Base-by-base conservation (phyloP, 345 rosid species). In the Euphorbia peplus region DNA sequence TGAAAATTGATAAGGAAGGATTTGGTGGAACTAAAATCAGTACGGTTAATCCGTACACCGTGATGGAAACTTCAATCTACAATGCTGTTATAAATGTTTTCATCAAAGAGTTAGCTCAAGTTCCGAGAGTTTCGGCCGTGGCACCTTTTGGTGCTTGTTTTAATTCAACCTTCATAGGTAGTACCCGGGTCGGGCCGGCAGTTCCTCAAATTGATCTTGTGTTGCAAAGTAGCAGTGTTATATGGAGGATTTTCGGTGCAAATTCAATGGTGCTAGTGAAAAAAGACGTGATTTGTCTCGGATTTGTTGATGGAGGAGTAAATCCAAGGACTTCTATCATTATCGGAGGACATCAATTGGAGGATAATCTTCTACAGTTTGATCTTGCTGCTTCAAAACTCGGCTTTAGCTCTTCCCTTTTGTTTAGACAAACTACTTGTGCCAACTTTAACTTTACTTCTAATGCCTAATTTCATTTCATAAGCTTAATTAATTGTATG, bases 1-100 rank as follows among this genome's bases (percentile, higher is more conserved):
- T 91, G 47, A 73, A 81, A 22, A 83, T 87, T 13, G 58, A 82
- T 37, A 51, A 39, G 19, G 9, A 28, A 1, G 91, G 97, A 22
- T 22, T 66, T 2, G 91, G 91, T 32, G 76, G 76, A 35, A 72
- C 76, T 30, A 72, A 66, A 50, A 56, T 72, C 15, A 72, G 76
- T 28, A 72, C 76, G 2, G 76, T 58, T 2, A 19, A 47, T 42
- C 66, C 76, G 35, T 72, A 64, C 54, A 72, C 75, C 9, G 42
- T 64, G 0, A 32, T 79, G 51, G 64, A 66, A n/a, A 64, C 60
- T 13, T 13, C 70, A 9, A 68, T 72, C 22, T 60, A 79, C 59
- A 39, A 50, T 0, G 69, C 72, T 11, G 42, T 79, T 12, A 12
- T 47, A 5, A 47, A 42, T 1, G 62, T 29, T 4, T 69, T 60